Base-by-base conservation (phyloP, 129 eudicot species). In the Centrapalus pauciflorus region DNA sequence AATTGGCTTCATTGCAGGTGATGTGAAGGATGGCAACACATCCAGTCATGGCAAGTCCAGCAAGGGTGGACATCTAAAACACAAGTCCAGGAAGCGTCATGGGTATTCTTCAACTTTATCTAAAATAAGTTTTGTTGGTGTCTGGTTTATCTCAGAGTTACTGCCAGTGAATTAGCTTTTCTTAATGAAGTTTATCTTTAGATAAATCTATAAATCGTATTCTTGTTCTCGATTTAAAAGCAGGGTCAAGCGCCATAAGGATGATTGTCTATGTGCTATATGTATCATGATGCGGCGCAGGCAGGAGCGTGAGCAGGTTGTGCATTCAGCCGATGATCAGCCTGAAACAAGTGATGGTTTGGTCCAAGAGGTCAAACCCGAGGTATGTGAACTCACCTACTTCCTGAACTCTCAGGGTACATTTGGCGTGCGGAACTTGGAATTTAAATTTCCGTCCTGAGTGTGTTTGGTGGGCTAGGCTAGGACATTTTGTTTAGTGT, bases 261-360 rank as follows among this genome's bases (percentile, higher is more conserved):
- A 93, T 21, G 99, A 89, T 37, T 93, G 99, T 71, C 69, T 89
- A 45, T 93, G 99, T 80, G 99, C 99, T 55, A 89, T 93, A 69
- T 93, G 96, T 67, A 76, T 93, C 56, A 93, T 93, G 99, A 86
- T 84, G 96, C 81, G 99, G 25, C 95, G 99, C 32, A 86, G 99
- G 75, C 84, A 76, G 80, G 99, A 93, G 79, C 83, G 95, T 19
- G 96, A 88, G 73, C 84, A 79, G 62, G 77, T 33, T 77, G 74
- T 77, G 81, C 82, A 79, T 25, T 57, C 66, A 70, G 67, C 32
- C 32, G 85, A 86, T 49, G 92, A 84, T 24, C 87, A 64, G 7
- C 21, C 45, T 3, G 84, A 82, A 63, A 73, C 69, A 50, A 76
- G 90, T 75, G 87, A 82, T 54, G 74, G 87, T 67, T 23, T 77